A percentile compares a stretch with the other conserved stretches of the same genome.
phyloP scores from a whole-genome alignment of 768 basidiomycete genomes.

The Multifurca ochricompacta region DNA sequence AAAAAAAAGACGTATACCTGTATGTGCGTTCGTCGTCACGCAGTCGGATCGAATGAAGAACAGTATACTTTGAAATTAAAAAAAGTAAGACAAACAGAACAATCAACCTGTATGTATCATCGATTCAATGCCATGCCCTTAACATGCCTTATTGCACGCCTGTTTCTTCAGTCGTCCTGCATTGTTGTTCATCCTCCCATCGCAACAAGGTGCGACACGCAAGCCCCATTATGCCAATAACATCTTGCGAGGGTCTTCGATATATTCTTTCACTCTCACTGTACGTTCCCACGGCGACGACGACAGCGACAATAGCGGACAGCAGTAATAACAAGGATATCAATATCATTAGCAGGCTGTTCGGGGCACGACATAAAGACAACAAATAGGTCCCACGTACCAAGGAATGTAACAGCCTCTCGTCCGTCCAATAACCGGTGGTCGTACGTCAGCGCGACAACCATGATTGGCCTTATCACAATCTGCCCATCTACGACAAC shows the following conservation, averaged over 20 bases:
- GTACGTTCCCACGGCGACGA: slow-evolving; percentile 11
- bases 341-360: slow-evolving; percentile 2
- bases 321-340: slow-evolving; percentile 5
- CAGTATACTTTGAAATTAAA: slow-evolving; percentile 9
- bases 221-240: slow-evolving; percentile 21
- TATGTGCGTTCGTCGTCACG: background rate
- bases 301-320: no score
- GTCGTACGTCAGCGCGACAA: slow-evolving; percentile 90
- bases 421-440: slow-evolving; percentile 93
- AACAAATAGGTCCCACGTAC: slow-evolving; percentile 38
- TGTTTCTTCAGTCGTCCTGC: background rate
- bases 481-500: slow-evolving; percentile 93
- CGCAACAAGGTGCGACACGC: background rate
- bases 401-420: slow-evolving; percentile 96
- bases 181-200: background rate
- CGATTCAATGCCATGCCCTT: slow-evolving; percentile 3
- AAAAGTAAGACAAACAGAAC: slow-evolving; percentile 5
- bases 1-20: slow-evolving; percentile 1
- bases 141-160: background rate
- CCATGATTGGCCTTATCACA: slow-evolving; percentile 95
- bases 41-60: background rate
- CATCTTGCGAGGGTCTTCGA: slow-evolving; percentile 47
- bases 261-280: slow-evolving; percentile 48
- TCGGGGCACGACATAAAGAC: background rate
- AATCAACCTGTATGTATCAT: background rate